Evolutionary conservation across 2,329 filamentous ascomycete species (phyloP), one percentile per base, ranked within the genome.

Genomic region (Proliferodiscus dingleyae): DNA sequence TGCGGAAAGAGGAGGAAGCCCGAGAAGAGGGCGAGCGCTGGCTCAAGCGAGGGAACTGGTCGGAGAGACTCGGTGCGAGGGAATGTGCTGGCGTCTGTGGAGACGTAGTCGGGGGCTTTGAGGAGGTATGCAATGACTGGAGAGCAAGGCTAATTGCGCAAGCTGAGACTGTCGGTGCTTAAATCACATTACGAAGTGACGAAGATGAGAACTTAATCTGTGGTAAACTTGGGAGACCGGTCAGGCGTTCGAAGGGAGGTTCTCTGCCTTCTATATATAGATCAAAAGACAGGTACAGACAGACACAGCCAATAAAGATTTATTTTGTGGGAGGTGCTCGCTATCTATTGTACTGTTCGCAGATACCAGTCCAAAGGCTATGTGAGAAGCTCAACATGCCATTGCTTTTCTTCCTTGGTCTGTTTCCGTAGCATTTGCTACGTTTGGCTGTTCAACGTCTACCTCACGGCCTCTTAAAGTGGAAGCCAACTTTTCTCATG

Each of bases 31-130:
- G 89, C 4, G 83, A 89, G 53, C 71, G 80, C 45, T 95, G 89
- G 81, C 78, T 98, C 37, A 80, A 83, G 48, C 78, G 78, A 29
- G 89, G 88, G 5, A 86, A 89, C 57, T 96, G 91, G 90, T 80
- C 89, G 40, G 81, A 84, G 55, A 77, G 85, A 44, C 66, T 96
- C 28, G 73, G 78, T 53, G 82, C 81, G 43, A 78, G 91, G 44
- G 89, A 95, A 65, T 94, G 89, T 51, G 89, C 87, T 6, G 76
- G 75, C 18, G 86, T 91, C 11, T 97, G 93, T 66, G 77, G 83
- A 4, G 89, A 94, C 50, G 90, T 98, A 1, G 83, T 96, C 26
- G 84, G 85, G 37, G 93, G 93, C 0, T 97, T 98, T 61, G 91
- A 96, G 66, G 84, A 89, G 62, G 83, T 91, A 1, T 96, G 89